Percentiles rank a stretch among this genome's conserved stretches.
phyloP scores from a whole-genome alignment of 148 eudicot species.

The Suaeda aralocaspica region DNA sequence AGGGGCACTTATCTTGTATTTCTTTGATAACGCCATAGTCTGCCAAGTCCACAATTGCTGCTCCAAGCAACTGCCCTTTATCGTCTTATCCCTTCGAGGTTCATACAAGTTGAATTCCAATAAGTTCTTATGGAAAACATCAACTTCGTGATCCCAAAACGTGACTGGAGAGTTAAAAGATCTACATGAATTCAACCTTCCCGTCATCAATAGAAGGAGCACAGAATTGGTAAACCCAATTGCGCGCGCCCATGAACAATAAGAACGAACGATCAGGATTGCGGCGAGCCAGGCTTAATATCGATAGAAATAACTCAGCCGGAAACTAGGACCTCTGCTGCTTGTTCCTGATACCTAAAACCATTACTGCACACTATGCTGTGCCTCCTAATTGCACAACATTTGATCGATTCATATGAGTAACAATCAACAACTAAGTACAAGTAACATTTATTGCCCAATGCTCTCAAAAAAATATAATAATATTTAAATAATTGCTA shows the following conservation, averaged over 20 bases:
- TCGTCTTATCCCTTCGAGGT: slow-evolving; percentile 68
- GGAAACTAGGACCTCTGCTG: slow-evolving; percentile 63
- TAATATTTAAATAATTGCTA: too few relatives aligned
- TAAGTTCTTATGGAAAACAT: slow-evolving; percentile 59
- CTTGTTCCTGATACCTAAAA: slow-evolving; percentile 60
- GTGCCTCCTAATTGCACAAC: background rate
- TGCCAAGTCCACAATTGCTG: slow-evolving; percentile 71
- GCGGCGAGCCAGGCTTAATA: slow-evolving; percentile 98
- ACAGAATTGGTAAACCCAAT: slow-evolving; percentile 61
- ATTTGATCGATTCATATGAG: background rate
- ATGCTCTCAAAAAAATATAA: too few relatives aligned
- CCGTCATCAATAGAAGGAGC: slow-evolving; percentile 66
- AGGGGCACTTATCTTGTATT: slow-evolving; percentile 40
- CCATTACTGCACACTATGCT: slow-evolving; percentile 35
- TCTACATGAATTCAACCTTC: slow-evolving; percentile 71
- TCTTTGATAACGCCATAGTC: slow-evolving; percentile 64
- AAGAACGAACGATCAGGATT: slow-evolving; percentile 66
- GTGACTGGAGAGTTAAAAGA: slow-evolving; percentile 57
- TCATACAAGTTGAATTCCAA: slow-evolving; percentile 86
- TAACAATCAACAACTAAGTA: background rate
- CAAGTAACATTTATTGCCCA: background rate
- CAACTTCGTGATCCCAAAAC: slow-evolving; percentile 50
- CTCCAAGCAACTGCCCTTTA: slow-evolving; percentile 74
- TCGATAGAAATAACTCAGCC: slow-evolving; percentile 65
- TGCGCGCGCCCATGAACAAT: slow-evolving; percentile 65